Conservation (phyloP, 768 basidiomycete genomes). For the Leccinum arenicola region DNA sequence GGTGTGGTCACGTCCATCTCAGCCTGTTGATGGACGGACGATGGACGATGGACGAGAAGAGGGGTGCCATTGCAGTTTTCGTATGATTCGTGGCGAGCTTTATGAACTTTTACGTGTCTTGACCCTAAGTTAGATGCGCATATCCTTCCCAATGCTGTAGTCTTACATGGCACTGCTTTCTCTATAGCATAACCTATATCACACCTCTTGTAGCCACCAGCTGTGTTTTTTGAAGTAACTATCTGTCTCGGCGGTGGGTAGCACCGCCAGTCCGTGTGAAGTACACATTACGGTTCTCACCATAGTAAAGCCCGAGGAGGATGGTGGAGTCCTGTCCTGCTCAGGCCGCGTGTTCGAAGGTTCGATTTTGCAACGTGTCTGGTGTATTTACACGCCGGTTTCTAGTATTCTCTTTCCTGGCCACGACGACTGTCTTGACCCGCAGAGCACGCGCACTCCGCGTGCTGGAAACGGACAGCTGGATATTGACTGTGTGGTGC, state of each 20-base stretch:
- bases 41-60: constrained; percentile 57
- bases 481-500: background rate
- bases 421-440: constrained; percentile 7
- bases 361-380: constrained; percentile 22
- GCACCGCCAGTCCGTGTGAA: background rate
- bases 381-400: constrained; percentile 11
- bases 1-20: constrained; percentile 51
- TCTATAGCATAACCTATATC: constrained; percentile 15
- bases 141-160: constrained; percentile 4
- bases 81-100: constrained; percentile 29
- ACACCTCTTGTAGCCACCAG: constrained; percentile 16
- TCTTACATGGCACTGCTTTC: background rate
- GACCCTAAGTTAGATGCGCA: background rate
- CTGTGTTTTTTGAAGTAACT: background rate
- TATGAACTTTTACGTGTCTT: constrained; percentile 17
- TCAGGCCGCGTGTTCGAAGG: constrained; percentile 22
- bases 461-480: constrained; percentile 24
- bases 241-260: background rate
- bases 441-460: constrained; percentile 23
- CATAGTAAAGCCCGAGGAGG: constrained; percentile 3
- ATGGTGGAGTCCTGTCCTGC: background rate
- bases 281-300: background rate
- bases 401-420: constrained; percentile 3
- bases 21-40: constrained; percentile 57
- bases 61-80: constrained; percentile 39